phyloP scores from a whole-genome alignment of 352 stramenopile genomes.

The Phytophthora colocasiae region DNA sequence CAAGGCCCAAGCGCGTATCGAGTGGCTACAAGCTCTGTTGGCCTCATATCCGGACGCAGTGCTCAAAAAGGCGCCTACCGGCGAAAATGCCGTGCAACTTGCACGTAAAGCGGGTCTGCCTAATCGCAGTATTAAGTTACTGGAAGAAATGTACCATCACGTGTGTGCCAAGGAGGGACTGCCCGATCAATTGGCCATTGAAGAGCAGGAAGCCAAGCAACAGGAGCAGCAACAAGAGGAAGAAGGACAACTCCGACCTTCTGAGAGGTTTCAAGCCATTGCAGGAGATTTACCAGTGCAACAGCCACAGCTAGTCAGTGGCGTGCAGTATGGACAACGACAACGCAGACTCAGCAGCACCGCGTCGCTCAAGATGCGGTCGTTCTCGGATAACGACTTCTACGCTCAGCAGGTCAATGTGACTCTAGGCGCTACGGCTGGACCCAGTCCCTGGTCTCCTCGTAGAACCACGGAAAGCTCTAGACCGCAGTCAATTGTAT shows the following conservation, averaged over 20 bases:
- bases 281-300: constrained; percentile 35
- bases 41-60: constrained; percentile 85
- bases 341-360: constrained; percentile 51
- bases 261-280: constrained; percentile 49
- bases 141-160: constrained; percentile 91
- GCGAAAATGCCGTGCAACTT: constrained; percentile 81
- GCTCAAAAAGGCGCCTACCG: constrained; percentile 73
- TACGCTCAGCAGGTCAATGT: constrained; percentile 48
- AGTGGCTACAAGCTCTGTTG: constrained; percentile 87
- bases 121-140: constrained; percentile 67
- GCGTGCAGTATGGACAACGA: constrained; percentile 29
- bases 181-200: constrained; percentile 59
- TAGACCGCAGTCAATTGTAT: constrained; percentile 47
- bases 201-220: constrained; percentile 47
- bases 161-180: constrained; percentile 77
- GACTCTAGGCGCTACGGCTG: constrained; percentile 11
- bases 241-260: constrained; percentile 36
- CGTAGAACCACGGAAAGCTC: constrained; percentile 40
- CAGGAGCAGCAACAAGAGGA: constrained; percentile 30
- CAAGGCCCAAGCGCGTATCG: constrained; percentile 86
- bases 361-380: constrained; percentile 59
- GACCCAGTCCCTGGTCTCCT: constrained; percentile 35
- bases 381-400: constrained; percentile 77
- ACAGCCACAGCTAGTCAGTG: constrained; percentile 19
- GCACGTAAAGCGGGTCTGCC: constrained; percentile 67